Base-by-base conservation (phyloP, 169 alveolate species). In the Babesia ovis region DNA sequence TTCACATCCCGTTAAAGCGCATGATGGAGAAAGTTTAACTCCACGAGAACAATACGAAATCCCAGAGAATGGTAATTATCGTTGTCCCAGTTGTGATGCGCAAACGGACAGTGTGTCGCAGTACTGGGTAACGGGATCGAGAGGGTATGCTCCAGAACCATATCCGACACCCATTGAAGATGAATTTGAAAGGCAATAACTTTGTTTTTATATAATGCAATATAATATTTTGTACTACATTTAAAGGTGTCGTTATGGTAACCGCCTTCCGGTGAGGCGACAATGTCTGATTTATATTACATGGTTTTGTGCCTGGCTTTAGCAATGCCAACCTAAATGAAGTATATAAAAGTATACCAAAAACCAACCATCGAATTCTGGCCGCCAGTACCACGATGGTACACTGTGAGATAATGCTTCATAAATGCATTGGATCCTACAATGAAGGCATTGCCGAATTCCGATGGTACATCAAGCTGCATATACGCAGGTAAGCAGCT, bases 391-490 rank as follows among this genome's bases (percentile, higher is more conserved):
- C 90, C 84, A 0, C 91, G 53, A 32, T 84, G 79, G 71, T 71
- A 93, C 4, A 90, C 91, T 8, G 96, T 93, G 70, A 83, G 82
- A 68, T 89, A 93, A 48, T 85, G 92, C 31, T 92, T 59, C 96
- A 93, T 93, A 45, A 91, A 93, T 2, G 92, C 90, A 32, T 83
- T 57, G 11, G 95, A 90, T 3, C 96, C 96, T 39, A 93, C 89
- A 23, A 93, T 72, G 54, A 85, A 93, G 18, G 96, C 94, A 20
- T 91, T 95, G 12, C 95, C 95, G 48, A 83, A 91, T 60, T 91
- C 94, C 0, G 93, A 89, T 3, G 96, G 96, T 0, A 93, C 95
- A 73, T 93, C 96, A 3, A 93, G 83, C 55, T 89, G 93, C 96
- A 93, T 93, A 45, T 82, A 86, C 0, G 94, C 96, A 8, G 96